A percentile compares a stretch with the other conserved stretches of the same genome.
Evolutionary conservation across 495 filamentous ascomycete species (phyloP).

Genomic region (Penicillium goetzii): DNA sequence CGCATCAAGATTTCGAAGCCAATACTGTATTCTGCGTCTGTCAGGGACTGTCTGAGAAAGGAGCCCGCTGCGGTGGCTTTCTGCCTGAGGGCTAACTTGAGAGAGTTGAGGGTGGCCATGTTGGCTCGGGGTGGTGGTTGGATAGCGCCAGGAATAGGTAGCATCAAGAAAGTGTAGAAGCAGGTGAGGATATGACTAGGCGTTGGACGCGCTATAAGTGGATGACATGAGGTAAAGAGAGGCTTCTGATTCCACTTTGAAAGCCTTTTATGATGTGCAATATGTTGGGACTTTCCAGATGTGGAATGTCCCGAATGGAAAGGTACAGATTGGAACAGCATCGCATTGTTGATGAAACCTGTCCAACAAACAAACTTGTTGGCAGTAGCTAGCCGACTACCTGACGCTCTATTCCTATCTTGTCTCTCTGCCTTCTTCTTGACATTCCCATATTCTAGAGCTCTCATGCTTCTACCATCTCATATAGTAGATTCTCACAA

Average conservation of each 20-base stretch:
- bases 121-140: neutral
- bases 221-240: too few relatives aligned
- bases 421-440: too few relatives aligned
- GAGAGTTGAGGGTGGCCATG: slow-evolving; percentile 57
- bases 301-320: too few relatives aligned
- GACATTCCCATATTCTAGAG: too few relatives aligned
- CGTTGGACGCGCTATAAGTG: too few relatives aligned
- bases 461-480: too few relatives aligned
- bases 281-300: too few relatives aligned
- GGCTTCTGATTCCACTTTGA: too few relatives aligned
- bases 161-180: neutral
- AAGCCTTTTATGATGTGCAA: too few relatives aligned
- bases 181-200: neutral
- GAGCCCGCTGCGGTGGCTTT: slow-evolving; percentile 31
- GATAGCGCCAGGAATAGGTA: neutral
- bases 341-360: neutral
- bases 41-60: slow-evolving; percentile 41
- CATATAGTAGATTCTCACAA: too few relatives aligned
- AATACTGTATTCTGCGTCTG: slow-evolving; percentile 56
- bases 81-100: slow-evolving; percentile 55
- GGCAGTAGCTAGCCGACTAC: too few relatives aligned
- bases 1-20: slow-evolving; percentile 55
- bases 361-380: neutral
- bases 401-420: too few relatives aligned
- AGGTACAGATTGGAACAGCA: neutral